These are phyloP conservation scores for Xylariaceae sp. DNA, from an alignment of 2,329 filamentous ascomycete species.

Conservation along the genomic window DNA sequence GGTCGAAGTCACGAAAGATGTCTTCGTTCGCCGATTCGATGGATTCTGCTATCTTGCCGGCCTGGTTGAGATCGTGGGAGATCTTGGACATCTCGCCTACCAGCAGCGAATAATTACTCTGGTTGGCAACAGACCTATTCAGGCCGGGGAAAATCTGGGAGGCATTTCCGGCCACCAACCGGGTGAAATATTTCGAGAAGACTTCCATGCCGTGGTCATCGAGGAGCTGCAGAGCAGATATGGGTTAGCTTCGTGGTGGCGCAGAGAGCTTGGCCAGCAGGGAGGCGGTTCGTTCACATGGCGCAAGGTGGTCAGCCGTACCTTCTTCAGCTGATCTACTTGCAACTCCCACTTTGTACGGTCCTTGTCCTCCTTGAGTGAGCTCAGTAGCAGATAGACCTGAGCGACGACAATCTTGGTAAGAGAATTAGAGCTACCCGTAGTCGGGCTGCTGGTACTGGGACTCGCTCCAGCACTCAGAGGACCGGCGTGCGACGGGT, in stretches of 20 bases:
- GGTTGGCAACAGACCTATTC: constrained; percentile 64
- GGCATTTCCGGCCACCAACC: constrained; percentile 85
- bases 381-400: constrained; percentile 87
- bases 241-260: constrained; percentile 1
- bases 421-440: constrained; percentile 54
- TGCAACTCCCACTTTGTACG: constrained; percentile 88
- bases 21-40: constrained; percentile 88
- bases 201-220: constrained; percentile 99
- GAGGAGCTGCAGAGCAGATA: constrained; percentile 58
- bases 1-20: constrained; percentile 89
- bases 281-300: too few relatives aligned
- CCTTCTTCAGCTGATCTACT: constrained; percentile 86
- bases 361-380: constrained; percentile 89
- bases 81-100: constrained; percentile 82
- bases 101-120: constrained; percentile 78
- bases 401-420: constrained; percentile 94
- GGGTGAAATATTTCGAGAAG: constrained; percentile 90
- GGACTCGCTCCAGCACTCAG: constrained; percentile 54
- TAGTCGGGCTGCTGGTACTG: constrained; percentile 52
- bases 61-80: constrained; percentile 70
- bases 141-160: constrained; percentile 80
- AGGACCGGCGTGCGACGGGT: constrained; percentile 48
- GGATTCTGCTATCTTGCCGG: constrained; percentile 84
- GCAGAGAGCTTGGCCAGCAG: background rate
- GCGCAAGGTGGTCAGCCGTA: constrained; percentile 33